Base-by-base conservation (phyloP, 257 asterid genomes). In the Nicotiana sylvestris region DNA sequence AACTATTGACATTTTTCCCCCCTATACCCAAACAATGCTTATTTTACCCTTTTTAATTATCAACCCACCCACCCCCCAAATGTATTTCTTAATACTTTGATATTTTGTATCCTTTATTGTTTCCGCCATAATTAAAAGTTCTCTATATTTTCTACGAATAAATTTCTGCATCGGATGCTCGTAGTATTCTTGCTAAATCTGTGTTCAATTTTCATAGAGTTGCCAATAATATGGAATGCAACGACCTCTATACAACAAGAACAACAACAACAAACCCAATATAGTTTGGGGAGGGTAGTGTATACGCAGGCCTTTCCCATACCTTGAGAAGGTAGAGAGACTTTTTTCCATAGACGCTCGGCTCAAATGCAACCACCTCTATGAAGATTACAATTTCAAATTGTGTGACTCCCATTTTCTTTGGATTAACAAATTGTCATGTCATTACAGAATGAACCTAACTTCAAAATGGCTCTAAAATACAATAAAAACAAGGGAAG, bases 381-480 rank as follows among this genome's bases (percentile, higher is more conserved):
- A 21, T 25, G 61, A 72, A 46, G 15, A 49, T 74, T 49, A 15
- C 62, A 49, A 74, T 49, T 74, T 49, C 62, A 74, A 74, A 74
- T 27, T 72, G 35, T 72, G 78, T 70, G 33, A 39, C 21, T 46
- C 60, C 27, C 6, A 46, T 72, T 3, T 49, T 74, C 8, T 12
- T n/a, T 25, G 62, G 27, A 46, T 74, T 6, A 74, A 74, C 25
- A 74, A 74, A 49, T 74, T 74, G 62, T 46, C 62, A 74, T 46
- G 56, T 51, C 12, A 66, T 35, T 80, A 49, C 67, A 66, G 43
- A 81, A 46, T 21, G 46, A 32, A 64, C 64, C 78, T 37, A 37
- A 30, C 76, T 61, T 46, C 66, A 80, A 64, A 53, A 80, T 46
- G 37, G 65, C 62, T 43, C 74, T 64, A 68, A 80, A 32, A 66